Base-by-base conservation (phyloP, 2,329 filamentous ascomycete species). In the Xylaria sp. region DNA sequence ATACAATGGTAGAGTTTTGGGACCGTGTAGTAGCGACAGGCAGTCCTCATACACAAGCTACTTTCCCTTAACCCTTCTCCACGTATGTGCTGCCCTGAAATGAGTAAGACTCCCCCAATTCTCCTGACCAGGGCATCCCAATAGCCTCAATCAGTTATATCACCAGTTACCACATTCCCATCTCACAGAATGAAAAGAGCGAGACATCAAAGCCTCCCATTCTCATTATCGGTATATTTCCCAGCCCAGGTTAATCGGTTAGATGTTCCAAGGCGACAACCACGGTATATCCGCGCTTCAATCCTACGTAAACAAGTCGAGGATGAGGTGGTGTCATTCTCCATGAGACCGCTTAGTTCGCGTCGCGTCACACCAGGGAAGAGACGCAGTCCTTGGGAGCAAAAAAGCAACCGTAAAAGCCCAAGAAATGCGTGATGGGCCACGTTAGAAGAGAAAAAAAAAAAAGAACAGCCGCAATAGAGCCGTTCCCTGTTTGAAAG, bases 1-100 rank as follows among this genome's bases (percentile, higher is more conserved):
- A 72, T 72, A 71, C 69, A 72, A 63, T 66, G 64, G 53, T 62
- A 19, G 61, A 58, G 56, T 55, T 61, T 47, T 49, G 64, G 67
- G 57, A 53, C 56, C 47, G 58, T 58, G 35, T 46, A 46, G 58
- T 58, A 65, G 62, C 31, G 41, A 25, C 51, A 37, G 53, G 54
- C 31, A 61, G 54, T 60, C 64, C 57, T 64, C 35, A 41, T 59
- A 59, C 49, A 52, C 59, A 58, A 62, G 56, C 70, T 69, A 69
- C 65, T 33, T 60, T 56, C 66, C 63, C 48, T 67, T 51, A 47
- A 57, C 65, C 65, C 66, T 60, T 65, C 54, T 62, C 62, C 62
- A 52, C 48, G 62, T 65, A 64, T 68, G 61, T 62, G 58, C 44
- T 54, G 64, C 49, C 52, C 54, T 54, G 35, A 59, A 58, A 52